Evolutionary conservation across 192 early-diverging fungal genomes (phyloP), one percentile per base, ranked within the genome.

Genomic region (Ambispora gerdemannii): DNA sequence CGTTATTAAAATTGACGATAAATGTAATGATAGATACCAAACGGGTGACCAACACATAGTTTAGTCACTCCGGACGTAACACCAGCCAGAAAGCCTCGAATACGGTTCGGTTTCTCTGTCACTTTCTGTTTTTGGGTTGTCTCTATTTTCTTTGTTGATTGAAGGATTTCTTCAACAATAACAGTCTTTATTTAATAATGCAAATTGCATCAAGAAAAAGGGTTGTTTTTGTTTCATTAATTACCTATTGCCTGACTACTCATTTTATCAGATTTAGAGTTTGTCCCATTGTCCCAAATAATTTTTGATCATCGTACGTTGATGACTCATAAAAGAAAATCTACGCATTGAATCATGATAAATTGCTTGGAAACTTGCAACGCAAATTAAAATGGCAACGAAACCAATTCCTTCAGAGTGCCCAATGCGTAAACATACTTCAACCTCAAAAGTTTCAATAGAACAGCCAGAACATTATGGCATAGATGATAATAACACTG

Each of bases 21-120:
- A 49, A 22, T 19, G 17, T 50, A 51, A 19, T 32, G 67, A 67
- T 24, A 55, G 35, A n/a, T 84, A 86, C 84, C 86, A 72, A 91
- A 93, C 25, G 91, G 91, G 72, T 93, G 90, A n/a, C 90, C 90
- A 4, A 93, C 91, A 50, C 79, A 75, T 49, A 93, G 75, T 65
- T 93, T 93, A 15, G 91, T 93, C 19, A 89, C 83, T 15, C 91
- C 91, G 11, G 89, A 90, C 2, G 84, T 83, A 20, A 90, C 76
- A 20, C 91, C 91, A 3, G 87, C 88, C 15, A 83, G 76, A 72
- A 92, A 92, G 2, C 91, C 91, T 67, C 84, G 75, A 71, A 85
- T 30, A 50, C 86, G 80, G 68, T 85, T 78, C 70, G 78, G 30
- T 72, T 80, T 20, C 33, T 64, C 63, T 74, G 38, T 10, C 38